Conservation (phyloP, 2,329 filamentous ascomycete genomes). For the Nannizziopsis barbatae region DNA sequence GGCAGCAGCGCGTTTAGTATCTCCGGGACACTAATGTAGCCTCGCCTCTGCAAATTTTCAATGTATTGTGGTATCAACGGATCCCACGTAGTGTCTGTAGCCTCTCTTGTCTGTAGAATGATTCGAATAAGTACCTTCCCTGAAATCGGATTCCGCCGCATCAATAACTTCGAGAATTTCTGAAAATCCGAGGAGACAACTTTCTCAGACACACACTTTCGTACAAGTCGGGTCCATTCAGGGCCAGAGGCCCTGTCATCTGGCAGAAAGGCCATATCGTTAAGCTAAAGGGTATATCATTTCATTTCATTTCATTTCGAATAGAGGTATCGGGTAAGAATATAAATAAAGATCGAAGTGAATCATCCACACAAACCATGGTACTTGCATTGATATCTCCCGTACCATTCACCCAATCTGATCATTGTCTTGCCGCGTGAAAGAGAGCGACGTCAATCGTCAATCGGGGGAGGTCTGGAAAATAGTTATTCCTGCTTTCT, state of each 20-base stretch:
- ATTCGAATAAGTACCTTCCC: slow-evolving; percentile 27
- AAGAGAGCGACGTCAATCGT: no score
- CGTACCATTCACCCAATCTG: no score
- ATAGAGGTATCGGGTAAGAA: neutral
- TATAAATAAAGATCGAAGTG: no score
- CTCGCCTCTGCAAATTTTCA: slow-evolving; percentile 28
- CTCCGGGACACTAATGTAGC: slow-evolving; percentile 25
- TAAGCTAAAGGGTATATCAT: neutral
- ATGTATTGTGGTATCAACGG: slow-evolving; percentile 34
- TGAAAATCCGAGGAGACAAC: slow-evolving; percentile 26
- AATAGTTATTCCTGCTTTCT: no score
- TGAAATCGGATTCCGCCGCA: slow-evolving; percentile 23
- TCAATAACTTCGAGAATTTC: slow-evolving; percentile 27
- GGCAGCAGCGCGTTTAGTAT: slow-evolving; percentile 27
- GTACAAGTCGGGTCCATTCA: slow-evolving; percentile 14
- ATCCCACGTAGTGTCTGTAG: slow-evolving; percentile 30
- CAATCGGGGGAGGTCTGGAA: no score
- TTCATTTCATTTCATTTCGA: neutral
- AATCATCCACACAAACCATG: no score
- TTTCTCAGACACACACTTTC: slow-evolving; percentile 13
- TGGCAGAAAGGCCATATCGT: slow-evolving; percentile 2
- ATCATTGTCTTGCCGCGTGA: no score
- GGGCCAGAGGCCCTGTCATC: slow-evolving; percentile 5
- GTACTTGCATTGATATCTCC: no score
- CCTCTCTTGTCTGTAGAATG: slow-evolving; percentile 26